Evolutionary conservation across 2,329 filamentous ascomycete species (phyloP).

Genomic region (Bipolaris victoriae): DNA sequence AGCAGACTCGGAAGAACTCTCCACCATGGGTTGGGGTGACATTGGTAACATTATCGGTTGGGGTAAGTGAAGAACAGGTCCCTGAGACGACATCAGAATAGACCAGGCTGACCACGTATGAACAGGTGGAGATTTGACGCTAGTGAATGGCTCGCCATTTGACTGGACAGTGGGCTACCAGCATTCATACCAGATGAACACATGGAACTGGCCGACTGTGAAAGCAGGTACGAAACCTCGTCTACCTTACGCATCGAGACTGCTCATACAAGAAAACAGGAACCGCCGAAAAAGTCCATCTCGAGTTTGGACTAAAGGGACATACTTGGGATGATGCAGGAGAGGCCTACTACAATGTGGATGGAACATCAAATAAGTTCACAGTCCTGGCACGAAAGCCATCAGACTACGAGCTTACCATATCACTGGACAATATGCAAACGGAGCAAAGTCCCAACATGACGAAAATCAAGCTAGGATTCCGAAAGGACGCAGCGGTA

Average conservation of each 20-base stretch:
- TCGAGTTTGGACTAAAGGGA: conserved; percentile 41
- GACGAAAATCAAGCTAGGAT: conserved; percentile 43
- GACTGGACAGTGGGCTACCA: conserved; percentile 42
- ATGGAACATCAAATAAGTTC: conserved; percentile 39
- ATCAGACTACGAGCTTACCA: conserved; percentile 40
- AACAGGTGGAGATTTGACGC: conserved; percentile 45
- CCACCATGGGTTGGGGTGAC: conserved; percentile 38
- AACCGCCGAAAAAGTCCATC: conserved; percentile 38
- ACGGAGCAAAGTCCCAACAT: conserved; percentile 44
- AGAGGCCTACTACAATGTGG: conserved; percentile 45
- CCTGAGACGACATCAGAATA: neutral
- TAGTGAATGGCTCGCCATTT: conserved; percentile 52
- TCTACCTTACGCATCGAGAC: neutral
- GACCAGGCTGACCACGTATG: neutral
- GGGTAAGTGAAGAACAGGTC: conserved; percentile 21
- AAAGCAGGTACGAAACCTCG: conserved; percentile 26
- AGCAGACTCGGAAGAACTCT: conserved; percentile 5
- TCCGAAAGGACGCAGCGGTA: conserved; percentile 44
- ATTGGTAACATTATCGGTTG: conserved; percentile 39
- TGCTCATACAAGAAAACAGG: conserved; percentile 16
- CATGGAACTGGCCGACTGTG: conserved; percentile 47
- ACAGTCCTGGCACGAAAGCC: conserved; percentile 41
- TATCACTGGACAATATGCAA: conserved; percentile 35
- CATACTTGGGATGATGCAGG: conserved; percentile 42
- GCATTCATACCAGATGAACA: conserved; percentile 49